These are phyloP conservation scores for Corchorus olitorius DNA, from an alignment of 345 rosid species.

Conservation along the genomic window DNA sequence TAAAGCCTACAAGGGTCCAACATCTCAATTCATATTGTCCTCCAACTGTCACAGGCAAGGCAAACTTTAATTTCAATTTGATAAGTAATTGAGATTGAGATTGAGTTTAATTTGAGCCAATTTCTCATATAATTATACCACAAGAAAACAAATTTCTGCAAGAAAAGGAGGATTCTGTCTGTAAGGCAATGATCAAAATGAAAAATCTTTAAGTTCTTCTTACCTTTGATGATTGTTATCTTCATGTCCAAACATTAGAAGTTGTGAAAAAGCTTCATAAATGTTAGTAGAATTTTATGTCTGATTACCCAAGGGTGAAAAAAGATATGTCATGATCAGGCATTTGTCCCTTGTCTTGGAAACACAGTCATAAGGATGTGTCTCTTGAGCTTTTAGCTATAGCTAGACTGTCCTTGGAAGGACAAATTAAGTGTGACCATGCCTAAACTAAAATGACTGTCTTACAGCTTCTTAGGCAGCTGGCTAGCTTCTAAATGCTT, in stretches of 20 bases:
- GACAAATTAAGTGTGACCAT: background rate
- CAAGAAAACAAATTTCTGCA: background rate
- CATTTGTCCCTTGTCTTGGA: conserved; percentile 12
- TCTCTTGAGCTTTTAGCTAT: background rate
- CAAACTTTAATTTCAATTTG: too few relatives aligned
- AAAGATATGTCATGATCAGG: background rate
- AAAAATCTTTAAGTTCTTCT: background rate
- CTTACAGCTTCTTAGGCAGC: background rate
- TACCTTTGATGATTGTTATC: background rate
- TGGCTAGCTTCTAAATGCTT: background rate
- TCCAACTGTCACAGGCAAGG: background rate
- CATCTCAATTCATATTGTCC: background rate
- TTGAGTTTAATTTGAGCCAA: too few relatives aligned
- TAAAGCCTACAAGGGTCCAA: background rate
- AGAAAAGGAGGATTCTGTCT: too few relatives aligned
- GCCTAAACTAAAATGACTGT: background rate
- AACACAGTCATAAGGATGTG: background rate
- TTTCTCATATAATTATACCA: background rate
- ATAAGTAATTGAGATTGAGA: background rate
- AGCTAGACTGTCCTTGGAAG: background rate
- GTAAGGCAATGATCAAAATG: too few relatives aligned
- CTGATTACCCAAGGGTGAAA: background rate
- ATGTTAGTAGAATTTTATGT: background rate
- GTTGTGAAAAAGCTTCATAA: background rate
- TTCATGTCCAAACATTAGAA: background rate